phyloP scores from a whole-genome alignment of 108 stramenopile genomes.

The Phaeodactylum tricornutum region DNA sequence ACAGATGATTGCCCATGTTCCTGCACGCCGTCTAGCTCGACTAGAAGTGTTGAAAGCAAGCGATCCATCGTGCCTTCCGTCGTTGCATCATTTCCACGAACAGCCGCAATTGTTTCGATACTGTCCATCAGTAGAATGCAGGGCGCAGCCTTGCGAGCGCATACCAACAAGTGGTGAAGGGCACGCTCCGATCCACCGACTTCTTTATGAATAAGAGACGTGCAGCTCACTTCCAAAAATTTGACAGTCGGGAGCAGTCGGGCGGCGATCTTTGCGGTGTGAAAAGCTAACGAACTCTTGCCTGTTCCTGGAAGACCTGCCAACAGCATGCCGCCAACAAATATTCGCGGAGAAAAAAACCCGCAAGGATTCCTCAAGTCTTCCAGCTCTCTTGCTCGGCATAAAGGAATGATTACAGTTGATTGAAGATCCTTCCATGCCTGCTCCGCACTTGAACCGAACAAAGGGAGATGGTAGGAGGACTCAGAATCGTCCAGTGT shows the following conservation, averaged over 20 bases:
- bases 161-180: constrained; percentile 43
- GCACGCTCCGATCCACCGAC: constrained; percentile 75
- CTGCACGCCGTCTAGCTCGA: constrained; percentile 76
- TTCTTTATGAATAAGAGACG: constrained; percentile 80
- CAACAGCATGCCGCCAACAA: constrained; percentile 64
- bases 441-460: constrained; percentile 29
- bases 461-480: constrained; percentile 25
- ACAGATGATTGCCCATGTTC: too few relatives aligned
- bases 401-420: constrained; percentile 65
- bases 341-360: constrained; percentile 10
- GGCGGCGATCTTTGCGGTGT: constrained; percentile 50
- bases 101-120: constrained; percentile 71
- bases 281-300: constrained; percentile 56
- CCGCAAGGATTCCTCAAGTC: constrained; percentile 22
- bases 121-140: constrained; percentile 78
- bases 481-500: neutral
- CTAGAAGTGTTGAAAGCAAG: constrained; percentile 69
- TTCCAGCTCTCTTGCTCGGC: constrained; percentile 40
- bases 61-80: constrained; percentile 86
- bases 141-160: constrained; percentile 64
- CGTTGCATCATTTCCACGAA: constrained; percentile 74
- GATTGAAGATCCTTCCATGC: constrained; percentile 55
- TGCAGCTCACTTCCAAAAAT: constrained; percentile 75
- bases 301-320: constrained; percentile 60
- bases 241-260: constrained; percentile 36